Evolutionary conservation across 345 rosid genomes (phyloP).

Genomic region (Gossypium stocksii): DNA sequence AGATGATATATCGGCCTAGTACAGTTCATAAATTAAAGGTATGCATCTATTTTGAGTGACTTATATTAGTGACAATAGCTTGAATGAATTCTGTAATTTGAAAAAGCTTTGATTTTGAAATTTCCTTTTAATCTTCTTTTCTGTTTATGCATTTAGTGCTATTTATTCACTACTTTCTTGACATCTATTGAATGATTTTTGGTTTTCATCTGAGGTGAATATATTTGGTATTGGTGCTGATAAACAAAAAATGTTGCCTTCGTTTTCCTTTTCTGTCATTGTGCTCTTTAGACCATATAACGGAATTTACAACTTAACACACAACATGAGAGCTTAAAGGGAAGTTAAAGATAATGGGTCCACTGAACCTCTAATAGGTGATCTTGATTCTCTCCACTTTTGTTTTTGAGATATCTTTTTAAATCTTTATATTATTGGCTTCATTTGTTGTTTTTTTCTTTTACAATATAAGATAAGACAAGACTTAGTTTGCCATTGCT

Average conservation of each 20-base stretch:
- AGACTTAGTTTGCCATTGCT: background rate
- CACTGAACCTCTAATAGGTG: background rate
- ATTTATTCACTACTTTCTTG: too few relatives aligned
- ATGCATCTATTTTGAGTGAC: conserved; percentile 21
- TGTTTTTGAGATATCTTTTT: background rate
- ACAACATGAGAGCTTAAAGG: too few relatives aligned
- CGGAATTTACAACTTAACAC: too few relatives aligned
- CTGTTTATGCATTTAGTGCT: too few relatives aligned
- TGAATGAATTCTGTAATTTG: background rate
- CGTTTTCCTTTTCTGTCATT: background rate
- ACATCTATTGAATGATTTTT: background rate
- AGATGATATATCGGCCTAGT: conserved; percentile 66
- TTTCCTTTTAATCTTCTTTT: too few relatives aligned
- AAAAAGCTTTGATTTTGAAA: background rate
- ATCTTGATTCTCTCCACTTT: background rate
- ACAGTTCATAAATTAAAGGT: conserved; percentile 73
- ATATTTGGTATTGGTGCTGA: background rate
- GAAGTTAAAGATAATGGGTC: too few relatives aligned
- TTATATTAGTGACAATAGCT: background rate
- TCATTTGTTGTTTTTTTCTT: background rate
- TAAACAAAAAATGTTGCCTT: background rate
- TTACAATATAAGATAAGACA: background rate
- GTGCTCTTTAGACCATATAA: conserved; percentile 1
- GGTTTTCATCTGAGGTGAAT: background rate
- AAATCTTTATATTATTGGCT: background rate